Evolutionary conservation across 495 filamentous ascomycete genomes (phyloP).

Genomic region (Penicillium desertorum): DNA sequence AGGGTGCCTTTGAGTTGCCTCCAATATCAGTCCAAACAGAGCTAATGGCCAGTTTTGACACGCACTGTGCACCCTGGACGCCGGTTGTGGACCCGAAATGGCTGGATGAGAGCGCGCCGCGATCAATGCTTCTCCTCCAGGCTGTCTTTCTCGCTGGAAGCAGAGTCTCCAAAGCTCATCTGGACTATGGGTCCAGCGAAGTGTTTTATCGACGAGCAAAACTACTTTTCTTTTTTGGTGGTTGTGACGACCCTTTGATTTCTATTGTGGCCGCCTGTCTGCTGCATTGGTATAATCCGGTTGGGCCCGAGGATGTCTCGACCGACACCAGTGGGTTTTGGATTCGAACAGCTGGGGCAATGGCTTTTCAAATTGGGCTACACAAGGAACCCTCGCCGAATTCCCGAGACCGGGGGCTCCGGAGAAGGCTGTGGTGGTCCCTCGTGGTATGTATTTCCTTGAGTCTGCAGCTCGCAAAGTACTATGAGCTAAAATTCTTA

Average conservation of each 20-base stretch:
- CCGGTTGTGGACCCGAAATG: slow-evolving; percentile 32
- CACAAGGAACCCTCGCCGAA: slow-evolving; percentile 30
- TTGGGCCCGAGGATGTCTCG: slow-evolving; percentile 32
- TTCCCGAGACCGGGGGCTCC: slow-evolving; percentile 27
- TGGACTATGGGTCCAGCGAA: slow-evolving; percentile 32
- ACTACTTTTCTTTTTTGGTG: slow-evolving; percentile 33
- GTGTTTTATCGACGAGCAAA: slow-evolving; percentile 34
- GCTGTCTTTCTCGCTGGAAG: slow-evolving; percentile 31
- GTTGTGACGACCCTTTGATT: slow-evolving; percentile 27
- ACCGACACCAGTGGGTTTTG: slow-evolving; percentile 35
- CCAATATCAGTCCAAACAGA: slow-evolving; percentile 28
- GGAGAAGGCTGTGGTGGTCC: slow-evolving; percentile 33
- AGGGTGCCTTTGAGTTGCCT: slow-evolving; percentile 30
- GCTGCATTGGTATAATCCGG: slow-evolving; percentile 34
- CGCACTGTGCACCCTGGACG: slow-evolving; percentile 31
- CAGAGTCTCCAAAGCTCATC: slow-evolving; percentile 29
- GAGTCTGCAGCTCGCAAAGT: too few relatives aligned
- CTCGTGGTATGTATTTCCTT: slow-evolving; percentile 24
- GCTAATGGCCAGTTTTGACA: slow-evolving; percentile 28
- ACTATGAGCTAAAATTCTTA: slow-evolving; percentile 1
- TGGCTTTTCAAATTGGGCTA: slow-evolving; percentile 34
- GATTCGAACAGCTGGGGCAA: slow-evolving; percentile 33
- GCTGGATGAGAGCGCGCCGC: slow-evolving; percentile 25
- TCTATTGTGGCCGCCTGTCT: slow-evolving; percentile 34
- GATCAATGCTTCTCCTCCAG: slow-evolving; percentile 31